These are phyloP conservation scores for Wickerhamiella allomyrinae DNA, from an alignment of 805 yeast species.

Conservation along the genomic window DNA sequence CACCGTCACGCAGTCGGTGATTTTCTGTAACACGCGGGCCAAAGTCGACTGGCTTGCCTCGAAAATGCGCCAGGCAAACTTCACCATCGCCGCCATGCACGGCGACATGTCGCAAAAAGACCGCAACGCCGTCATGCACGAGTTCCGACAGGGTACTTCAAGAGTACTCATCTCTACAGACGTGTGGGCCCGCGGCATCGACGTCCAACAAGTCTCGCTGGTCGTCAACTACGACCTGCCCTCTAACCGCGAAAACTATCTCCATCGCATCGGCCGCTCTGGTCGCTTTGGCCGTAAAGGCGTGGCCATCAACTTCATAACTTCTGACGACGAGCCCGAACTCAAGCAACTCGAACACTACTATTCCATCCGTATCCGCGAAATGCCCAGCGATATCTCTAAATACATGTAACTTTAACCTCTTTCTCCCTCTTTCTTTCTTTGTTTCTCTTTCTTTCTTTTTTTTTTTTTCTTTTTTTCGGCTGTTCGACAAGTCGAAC, in stretches of 20 bases:
- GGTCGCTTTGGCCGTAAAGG: constrained; percentile 97
- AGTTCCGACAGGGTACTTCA: constrained; percentile 85
- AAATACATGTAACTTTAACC: constrained; percentile 14
- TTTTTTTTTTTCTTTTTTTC: no score
- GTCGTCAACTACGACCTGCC: constrained; percentile 95
- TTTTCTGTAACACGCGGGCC: constrained; percentile 91
- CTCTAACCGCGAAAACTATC: constrained; percentile 81
- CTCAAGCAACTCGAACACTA: constrained; percentile 75
- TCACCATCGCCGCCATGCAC: constrained; percentile 92
- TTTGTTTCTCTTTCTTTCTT: no score
- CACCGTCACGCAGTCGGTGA: constrained; percentile 93
- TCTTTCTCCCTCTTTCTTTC: no score
- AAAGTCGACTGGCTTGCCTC: constrained; percentile 86
- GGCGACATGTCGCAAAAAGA: constrained; percentile 94
- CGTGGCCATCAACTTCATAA: constrained; percentile 87
- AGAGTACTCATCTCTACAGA: constrained; percentile 93
- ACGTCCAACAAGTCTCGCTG: constrained; percentile 92
- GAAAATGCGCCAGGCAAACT: constrained; percentile 63
- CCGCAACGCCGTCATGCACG: constrained; percentile 88
- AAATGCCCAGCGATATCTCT: constrained; percentile 71
- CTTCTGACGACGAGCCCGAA: constrained; percentile 58
- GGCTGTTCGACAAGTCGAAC: no score
- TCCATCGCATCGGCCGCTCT: constrained; percentile 95
- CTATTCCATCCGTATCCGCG: constrained; percentile 77
- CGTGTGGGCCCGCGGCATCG: constrained; percentile 96